These are phyloP conservation scores for Castanea mollissima DNA, from an alignment of 306 rosid species.

Conservation along the genomic window DNA sequence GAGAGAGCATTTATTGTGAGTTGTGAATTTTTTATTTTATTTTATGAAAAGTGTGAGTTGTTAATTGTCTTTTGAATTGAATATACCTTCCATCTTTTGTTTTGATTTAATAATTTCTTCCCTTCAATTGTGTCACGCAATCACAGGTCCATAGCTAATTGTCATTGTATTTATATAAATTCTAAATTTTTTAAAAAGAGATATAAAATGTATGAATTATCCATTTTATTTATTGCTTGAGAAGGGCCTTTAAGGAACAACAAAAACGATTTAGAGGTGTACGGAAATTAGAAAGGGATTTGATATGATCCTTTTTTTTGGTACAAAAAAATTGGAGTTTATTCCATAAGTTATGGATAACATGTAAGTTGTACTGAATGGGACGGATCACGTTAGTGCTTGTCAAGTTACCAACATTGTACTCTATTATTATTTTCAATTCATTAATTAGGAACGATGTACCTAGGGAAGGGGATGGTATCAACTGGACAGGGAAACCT, in stretches of 20 bases:
- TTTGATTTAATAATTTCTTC: neutral
- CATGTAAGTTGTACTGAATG: neutral
- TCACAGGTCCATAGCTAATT: neutral
- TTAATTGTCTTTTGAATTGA: neutral
- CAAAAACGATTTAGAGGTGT: too few relatives aligned
- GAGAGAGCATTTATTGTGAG: neutral
- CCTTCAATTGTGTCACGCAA: slow-evolving; percentile 5
- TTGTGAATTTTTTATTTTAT: neutral
- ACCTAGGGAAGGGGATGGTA: too few relatives aligned
- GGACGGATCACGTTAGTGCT: neutral
- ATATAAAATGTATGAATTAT: too few relatives aligned
- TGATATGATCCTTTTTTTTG: too few relatives aligned
- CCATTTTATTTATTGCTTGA: too few relatives aligned
- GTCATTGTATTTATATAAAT: neutral
- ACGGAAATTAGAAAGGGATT: too few relatives aligned
- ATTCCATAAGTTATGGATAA: neutral
- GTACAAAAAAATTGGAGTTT: too few relatives aligned
- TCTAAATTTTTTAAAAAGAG: neutral
- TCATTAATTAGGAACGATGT: too few relatives aligned
- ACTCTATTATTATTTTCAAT: too few relatives aligned
- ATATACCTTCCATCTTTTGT: neutral
- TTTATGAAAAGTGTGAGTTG: neutral
- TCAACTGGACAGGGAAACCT: too few relatives aligned
- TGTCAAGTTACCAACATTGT: too few relatives aligned
- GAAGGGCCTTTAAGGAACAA: too few relatives aligned